Base-by-base conservation (phyloP, 306 rosid genomes). In the Elaeagnus macrophylla region DNA sequence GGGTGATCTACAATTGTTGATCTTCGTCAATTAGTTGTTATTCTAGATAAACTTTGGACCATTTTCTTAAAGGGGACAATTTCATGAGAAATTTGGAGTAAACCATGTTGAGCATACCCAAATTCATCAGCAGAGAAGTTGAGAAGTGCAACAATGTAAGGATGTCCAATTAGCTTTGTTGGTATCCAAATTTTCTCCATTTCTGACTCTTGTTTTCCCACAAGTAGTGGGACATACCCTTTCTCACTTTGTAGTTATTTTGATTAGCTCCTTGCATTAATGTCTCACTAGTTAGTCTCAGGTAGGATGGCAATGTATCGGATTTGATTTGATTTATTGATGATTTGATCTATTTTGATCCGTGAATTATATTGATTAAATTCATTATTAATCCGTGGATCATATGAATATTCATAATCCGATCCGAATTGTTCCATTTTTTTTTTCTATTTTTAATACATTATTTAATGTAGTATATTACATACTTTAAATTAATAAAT, bases 171-270 rank as follows among this genome's bases (percentile, higher is more conserved):
- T 1, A 42, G 59, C 70, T 74, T 67, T 48, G 70, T 68, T 17
- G 72, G 65, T 4, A 78, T 42, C 70, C 67, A 74, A 13, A 74
- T 13, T 12, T 67, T 78, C 39, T 78, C 57, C 36, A 57, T 54
- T 8, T 44, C 39, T 10, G 37, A 56, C 6, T 59, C 71, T 14
- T 62, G 60, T 62, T 51, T 73, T 14, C 74, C 79, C n/a, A 73
- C 79, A 10, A 66, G 47, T 59, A 78, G 37, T 14, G 77, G 83
- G 7, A 78, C 72, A 12, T 63, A 53, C 14, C 83, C 83, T 56
- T 77, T 38, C 78, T 67, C 32, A 6, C 57, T 36, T 13, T 51
- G 32, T 7, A 11, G 50, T 58, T 10, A 17, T 1, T 10, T 3
- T 7, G 8, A 10, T 48, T n/a, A n/a, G n/a, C 46, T 51, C 2